Evolutionary conservation across 352 stramenopile species (phyloP).

Genomic region (Globisporangium nagaii): DNA sequence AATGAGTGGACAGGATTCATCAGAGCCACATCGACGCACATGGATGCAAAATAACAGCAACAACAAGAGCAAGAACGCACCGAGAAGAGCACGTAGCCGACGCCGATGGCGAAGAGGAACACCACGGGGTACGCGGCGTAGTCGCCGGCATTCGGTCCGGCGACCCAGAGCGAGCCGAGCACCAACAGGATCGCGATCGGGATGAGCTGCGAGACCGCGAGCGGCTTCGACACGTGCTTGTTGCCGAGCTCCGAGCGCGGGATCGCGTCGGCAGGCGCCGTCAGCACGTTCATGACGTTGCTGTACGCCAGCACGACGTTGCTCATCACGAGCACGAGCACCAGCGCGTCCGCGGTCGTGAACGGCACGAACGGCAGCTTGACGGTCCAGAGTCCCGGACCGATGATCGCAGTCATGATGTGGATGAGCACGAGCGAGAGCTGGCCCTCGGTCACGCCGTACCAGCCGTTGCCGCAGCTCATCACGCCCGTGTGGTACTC

Average conservation of each 20-base stretch:
- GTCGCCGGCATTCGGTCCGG: slow-evolving; percentile 51
- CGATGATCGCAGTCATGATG: slow-evolving; percentile 49
- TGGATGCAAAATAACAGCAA: background rate
- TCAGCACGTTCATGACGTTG: slow-evolving; percentile 75
- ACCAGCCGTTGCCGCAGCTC: slow-evolving; percentile 83
- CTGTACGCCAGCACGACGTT: slow-evolving; percentile 72
- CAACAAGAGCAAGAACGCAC: slow-evolving; percentile 21
- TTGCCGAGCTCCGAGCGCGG: slow-evolving; percentile 63
- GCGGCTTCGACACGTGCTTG: slow-evolving; percentile 79
- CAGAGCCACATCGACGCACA: background rate
- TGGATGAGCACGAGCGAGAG: slow-evolving; percentile 69
- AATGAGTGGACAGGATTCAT: slow-evolving; percentile 2
- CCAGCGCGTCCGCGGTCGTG: slow-evolving; percentile 49
- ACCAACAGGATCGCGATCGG: slow-evolving; percentile 53
- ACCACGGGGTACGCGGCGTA: slow-evolving; percentile 68
- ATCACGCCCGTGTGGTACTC: slow-evolving; percentile 88
- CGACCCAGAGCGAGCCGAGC: slow-evolving; percentile 70
- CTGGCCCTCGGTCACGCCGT: slow-evolving; percentile 81
- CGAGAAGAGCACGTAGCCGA: slow-evolving; percentile 83
- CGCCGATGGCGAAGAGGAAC: slow-evolving; percentile 77
- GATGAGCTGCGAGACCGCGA: slow-evolving; percentile 73
- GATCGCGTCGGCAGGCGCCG: slow-evolving; percentile 44
- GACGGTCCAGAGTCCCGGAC: slow-evolving; percentile 47
- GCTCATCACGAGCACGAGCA: slow-evolving; percentile 51
- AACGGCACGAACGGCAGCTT: slow-evolving; percentile 32